Evolutionary conservation across 2,329 filamentous ascomycete species (phyloP).

Genomic region (Sclerotinia spermophila): DNA sequence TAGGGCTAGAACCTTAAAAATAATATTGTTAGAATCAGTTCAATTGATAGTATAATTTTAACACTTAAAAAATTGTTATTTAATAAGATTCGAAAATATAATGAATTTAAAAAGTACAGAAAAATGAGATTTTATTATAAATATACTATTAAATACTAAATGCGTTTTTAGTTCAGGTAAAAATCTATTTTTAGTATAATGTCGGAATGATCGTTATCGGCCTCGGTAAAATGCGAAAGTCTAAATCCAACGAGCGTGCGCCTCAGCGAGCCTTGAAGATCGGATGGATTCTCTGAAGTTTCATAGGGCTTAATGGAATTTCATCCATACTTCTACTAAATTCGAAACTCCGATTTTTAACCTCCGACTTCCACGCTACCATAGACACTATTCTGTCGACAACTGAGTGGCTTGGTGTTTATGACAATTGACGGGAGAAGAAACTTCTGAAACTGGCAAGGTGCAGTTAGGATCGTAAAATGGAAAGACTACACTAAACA

Average conservation of each 20-base stretch:
- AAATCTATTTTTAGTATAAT: too few relatives aligned
- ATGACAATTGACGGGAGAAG: not conserved
- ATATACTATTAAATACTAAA: too few relatives aligned
- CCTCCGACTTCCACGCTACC: not conserved
- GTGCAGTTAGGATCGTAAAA: not conserved
- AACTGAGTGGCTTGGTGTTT: not conserved
- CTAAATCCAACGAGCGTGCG: not conserved
- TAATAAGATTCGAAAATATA: too few relatives aligned
- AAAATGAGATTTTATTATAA: too few relatives aligned
- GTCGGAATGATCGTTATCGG: too few relatives aligned
- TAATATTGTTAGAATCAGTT: too few relatives aligned
- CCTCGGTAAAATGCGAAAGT: slow-evolving; percentile 13
- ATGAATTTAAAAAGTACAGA: too few relatives aligned
- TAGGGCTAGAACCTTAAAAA: too few relatives aligned
- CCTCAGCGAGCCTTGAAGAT: not conserved
- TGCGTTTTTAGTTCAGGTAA: too few relatives aligned
- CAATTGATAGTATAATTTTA: too few relatives aligned
- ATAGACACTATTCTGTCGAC: not conserved
- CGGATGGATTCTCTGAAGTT: not conserved
- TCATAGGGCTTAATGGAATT: slow-evolving; percentile 3
- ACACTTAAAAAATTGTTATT: too few relatives aligned
- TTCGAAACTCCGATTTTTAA: not conserved
- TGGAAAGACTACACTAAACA: not conserved
- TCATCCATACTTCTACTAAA: not conserved
- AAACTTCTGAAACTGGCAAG: not conserved